Percentiles rank a stretch among this genome's conserved stretches.
Conservation (phyloP, 1,139 yeast species). For the Nakaseomyces kungkrabaensis region DNA sequence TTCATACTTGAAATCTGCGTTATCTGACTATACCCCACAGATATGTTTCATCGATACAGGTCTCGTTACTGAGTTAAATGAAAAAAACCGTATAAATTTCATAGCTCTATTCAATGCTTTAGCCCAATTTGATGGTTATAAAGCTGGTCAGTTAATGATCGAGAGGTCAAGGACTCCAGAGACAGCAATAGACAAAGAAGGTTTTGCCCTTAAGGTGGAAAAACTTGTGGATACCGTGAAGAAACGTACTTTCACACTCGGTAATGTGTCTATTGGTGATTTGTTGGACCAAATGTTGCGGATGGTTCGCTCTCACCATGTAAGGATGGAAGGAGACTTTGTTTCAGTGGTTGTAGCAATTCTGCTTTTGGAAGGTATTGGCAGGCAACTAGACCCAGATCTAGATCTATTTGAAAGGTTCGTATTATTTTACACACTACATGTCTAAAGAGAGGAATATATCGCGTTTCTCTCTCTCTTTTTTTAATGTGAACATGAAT, state of each 20-base stretch:
- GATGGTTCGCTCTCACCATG: slow-evolving; percentile 92
- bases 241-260: slow-evolving; percentile 81
- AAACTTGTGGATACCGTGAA: slow-evolving; percentile 71
- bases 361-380: slow-evolving; percentile 82
- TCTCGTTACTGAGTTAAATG: slow-evolving; percentile 78
- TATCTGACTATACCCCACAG: slow-evolving; percentile 64
- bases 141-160: slow-evolving; percentile 91
- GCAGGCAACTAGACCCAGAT: slow-evolving; percentile 86
- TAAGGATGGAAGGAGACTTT: slow-evolving; percentile 95
- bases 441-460: slow-evolving; percentile 12
- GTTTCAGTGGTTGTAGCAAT: slow-evolving; percentile 90
- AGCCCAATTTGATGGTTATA: slow-evolving; percentile 86
- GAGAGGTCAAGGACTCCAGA: slow-evolving; percentile 93
- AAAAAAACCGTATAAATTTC: slow-evolving; percentile 68
- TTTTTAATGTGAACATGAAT: slow-evolving; percentile 10
- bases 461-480: too few relatives aligned
- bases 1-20: slow-evolving; percentile 39
- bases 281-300: slow-evolving; percentile 73
- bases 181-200: slow-evolving; percentile 72
- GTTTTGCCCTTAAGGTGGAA: slow-evolving; percentile 82
- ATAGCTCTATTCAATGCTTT: slow-evolving; percentile 82
- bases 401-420: slow-evolving; percentile 91
- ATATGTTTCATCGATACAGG: slow-evolving; percentile 91
- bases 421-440: slow-evolving; percentile 47
- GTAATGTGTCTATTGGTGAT: slow-evolving; percentile 88